A percentile compares a stretch with the other conserved stretches of the same genome.
phyloP scores from a whole-genome alignment of 2,329 filamentous ascomycete genomes.

The Dactylonectria estremocensis region DNA sequence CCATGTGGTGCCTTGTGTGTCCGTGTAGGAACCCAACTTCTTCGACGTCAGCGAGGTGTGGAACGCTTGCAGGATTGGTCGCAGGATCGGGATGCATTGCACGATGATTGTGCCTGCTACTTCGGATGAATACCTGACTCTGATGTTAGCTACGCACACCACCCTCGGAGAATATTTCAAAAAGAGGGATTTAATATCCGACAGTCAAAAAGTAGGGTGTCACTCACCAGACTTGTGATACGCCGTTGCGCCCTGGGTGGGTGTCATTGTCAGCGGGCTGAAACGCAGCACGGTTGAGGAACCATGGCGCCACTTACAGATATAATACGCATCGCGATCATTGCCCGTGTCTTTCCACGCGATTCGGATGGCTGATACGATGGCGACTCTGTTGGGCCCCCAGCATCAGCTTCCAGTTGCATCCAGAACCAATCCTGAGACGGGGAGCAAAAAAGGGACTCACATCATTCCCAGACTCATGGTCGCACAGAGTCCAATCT shows the following conservation, averaged over 20 bases:
- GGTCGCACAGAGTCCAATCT: slow-evolving; percentile 64
- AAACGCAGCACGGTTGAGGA: background rate
- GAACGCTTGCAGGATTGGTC: slow-evolving; percentile 58
- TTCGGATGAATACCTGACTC: slow-evolving; percentile 64
- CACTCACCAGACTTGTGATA: slow-evolving; percentile 46
- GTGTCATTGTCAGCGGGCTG: background rate
- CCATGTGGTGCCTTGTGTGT: slow-evolving; percentile 38
- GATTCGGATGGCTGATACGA: slow-evolving; percentile 63
- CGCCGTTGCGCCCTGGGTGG: slow-evolving; percentile 43
- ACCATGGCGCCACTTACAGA: slow-evolving; percentile 52
- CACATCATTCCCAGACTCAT: slow-evolving; percentile 67
- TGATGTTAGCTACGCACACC: background rate
- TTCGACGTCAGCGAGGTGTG: slow-evolving; percentile 45
- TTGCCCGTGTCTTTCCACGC: slow-evolving; percentile 66
- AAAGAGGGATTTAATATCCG: background rate
- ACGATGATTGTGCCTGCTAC: slow-evolving; percentile 69
- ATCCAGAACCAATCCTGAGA: too few relatives aligned
- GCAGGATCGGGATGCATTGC: slow-evolving; percentile 67
- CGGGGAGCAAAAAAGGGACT: slow-evolving; percentile 26
- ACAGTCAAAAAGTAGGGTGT: background rate
- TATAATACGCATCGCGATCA: slow-evolving; percentile 61
- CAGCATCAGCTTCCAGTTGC: too few relatives aligned
- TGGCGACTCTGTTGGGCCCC: slow-evolving; percentile 55
- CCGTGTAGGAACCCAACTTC: slow-evolving; percentile 38
- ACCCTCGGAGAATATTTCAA: too few relatives aligned